phyloP scores from a whole-genome alignment of 1,284 basidiomycete genomes.

The Fomes fomentarius region DNA sequence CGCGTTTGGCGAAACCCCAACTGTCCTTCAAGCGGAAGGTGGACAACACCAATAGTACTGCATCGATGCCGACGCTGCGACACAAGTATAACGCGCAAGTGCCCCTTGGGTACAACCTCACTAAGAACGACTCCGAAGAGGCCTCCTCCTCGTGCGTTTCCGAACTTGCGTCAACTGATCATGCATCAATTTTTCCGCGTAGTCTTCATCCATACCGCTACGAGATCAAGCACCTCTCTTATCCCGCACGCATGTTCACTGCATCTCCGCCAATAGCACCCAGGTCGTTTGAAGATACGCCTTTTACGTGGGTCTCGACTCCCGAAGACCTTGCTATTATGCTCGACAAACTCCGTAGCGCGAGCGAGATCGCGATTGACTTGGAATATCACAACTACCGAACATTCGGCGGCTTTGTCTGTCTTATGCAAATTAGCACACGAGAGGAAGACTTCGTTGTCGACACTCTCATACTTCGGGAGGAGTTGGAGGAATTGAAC shows the following conservation, averaged over 20 bases:
- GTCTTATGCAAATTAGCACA: constrained; percentile 93
- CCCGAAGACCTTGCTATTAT: constrained; percentile 59
- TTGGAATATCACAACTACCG: constrained; percentile 92
- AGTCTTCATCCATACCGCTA: constrained; percentile 81
- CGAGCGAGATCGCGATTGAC: constrained; percentile 90
- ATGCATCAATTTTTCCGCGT: background rate
- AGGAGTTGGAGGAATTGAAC: constrained; percentile 71
- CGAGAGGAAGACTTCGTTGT: constrained; percentile 87
- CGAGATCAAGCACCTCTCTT: constrained; percentile 75
- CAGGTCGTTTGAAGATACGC: constrained; percentile 66
- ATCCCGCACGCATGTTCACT: constrained; percentile 74
- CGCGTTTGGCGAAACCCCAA: constrained; percentile 81
- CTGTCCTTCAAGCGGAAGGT: constrained; percentile 61
- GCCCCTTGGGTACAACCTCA: constrained; percentile 66
- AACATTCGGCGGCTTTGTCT: constrained; percentile 87
- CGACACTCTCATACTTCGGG: constrained; percentile 80
- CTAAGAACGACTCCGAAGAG: constrained; percentile 46
- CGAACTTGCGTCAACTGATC: background rate
- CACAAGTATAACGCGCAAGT: constrained; percentile 84
- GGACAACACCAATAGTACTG: constrained; percentile 56
- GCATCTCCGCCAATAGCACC: constrained; percentile 50
- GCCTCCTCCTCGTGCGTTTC: constrained; percentile 34
- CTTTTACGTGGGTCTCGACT: constrained; percentile 78
- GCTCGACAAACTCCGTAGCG: constrained; percentile 65
- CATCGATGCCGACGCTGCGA: constrained; percentile 62